Base-by-base conservation (phyloP, 352 stramenopile species). In the Phytophthora podocarpi region DNA sequence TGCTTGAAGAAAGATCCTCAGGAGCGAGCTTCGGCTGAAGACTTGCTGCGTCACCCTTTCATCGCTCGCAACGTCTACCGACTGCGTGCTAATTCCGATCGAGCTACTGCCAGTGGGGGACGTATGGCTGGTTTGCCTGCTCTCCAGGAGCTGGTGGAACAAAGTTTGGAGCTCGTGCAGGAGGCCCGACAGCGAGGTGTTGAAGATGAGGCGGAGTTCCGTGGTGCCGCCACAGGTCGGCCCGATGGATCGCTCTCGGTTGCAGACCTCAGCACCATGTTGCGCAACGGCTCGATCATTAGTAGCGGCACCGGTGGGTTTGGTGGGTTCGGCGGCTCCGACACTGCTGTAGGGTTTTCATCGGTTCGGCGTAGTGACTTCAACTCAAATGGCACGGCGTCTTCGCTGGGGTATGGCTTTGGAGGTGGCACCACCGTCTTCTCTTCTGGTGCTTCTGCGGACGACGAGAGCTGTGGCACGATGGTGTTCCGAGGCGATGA, bases 1-100 rank as follows among this genome's bases (percentile, higher is more conserved):
- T 93, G 85, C 39, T 78, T 93, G 36, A 82, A 82, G 47, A 93
- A 93, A 48, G 78, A 90, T 32, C 62, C 80, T 1, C 56, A 72
- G 23, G 60, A 82, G 26, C 80, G 82, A 0, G 74, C 85, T 0
- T 70, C 62, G 2, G 77, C 85, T 5, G 48, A 65, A 13, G 78
- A 86, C 35, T 71, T 93, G 28, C 51, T 88, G 28, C 20, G 27
- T 20, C 83, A 92, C 52, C 68, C 76, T 40, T 92, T 92, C 63
- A 65, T 92, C 39, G 60, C 69, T n/a, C 68, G 56, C n/a, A 74
- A 91, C 15, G 74, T 84, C 4, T 77, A 87, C 12, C 74, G 67
- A 52, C 54, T 93, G 16, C 63, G 71, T 27, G 41, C 54, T 4
- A 64, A 30, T 53, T 56, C 62, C 12, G 42, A 58, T 54, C 62